A percentile compares a stretch with the other conserved stretches of the same genome.
Conservation (phyloP, 2,329 filamentous ascomycete genomes). For the Gremmenia infestans region DNA sequence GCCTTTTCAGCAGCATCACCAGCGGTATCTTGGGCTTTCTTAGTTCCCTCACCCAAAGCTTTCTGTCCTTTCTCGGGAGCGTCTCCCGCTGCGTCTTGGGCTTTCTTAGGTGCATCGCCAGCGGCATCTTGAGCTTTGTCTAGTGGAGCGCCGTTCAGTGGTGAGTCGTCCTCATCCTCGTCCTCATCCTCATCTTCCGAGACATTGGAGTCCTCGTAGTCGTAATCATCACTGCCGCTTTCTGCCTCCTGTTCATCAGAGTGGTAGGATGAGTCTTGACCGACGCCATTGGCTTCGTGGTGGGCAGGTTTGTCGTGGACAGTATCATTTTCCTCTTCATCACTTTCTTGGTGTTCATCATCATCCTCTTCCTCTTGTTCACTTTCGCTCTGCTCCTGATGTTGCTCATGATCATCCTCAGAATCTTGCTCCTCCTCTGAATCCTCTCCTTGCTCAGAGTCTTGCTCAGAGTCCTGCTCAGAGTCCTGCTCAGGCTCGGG, state of each 20-base stretch:
- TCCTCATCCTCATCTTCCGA: slow-evolving; percentile 10
- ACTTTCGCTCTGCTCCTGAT: slow-evolving; percentile 3
- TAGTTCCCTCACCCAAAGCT: not conserved
- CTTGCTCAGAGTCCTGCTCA: not conserved
- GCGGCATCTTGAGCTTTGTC: slow-evolving; percentile 3
- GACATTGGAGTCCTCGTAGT: not conserved
- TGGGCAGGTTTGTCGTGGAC: not conserved
- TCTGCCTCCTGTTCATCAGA: not conserved
- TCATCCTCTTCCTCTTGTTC: slow-evolving; percentile 6
- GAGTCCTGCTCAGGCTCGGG: slow-evolving; percentile 12
- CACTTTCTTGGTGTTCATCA: slow-evolving; percentile 1
- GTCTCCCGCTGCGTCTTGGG: not conserved
- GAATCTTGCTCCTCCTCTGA: not conserved
- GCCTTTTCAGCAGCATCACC: not conserved
- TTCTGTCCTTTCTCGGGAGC: not conserved
- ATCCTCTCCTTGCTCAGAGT: not conserved
- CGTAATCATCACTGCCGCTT: slow-evolving; percentile 1
- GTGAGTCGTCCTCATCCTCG: slow-evolving; percentile 4
- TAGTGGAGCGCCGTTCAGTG: slow-evolving; percentile 3
- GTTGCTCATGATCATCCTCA: not conserved
- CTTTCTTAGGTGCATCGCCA: slow-evolving; percentile 3
- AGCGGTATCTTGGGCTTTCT: slow-evolving; percentile 2
- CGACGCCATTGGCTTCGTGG: not conserved
- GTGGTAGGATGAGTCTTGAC: not conserved
- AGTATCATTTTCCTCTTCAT: not conserved